These are phyloP conservation scores for Pseudoscleropodium purum DNA, from an alignment of 225 moss, liverwort and hornwort genomes.

Conservation along the genomic window DNA sequence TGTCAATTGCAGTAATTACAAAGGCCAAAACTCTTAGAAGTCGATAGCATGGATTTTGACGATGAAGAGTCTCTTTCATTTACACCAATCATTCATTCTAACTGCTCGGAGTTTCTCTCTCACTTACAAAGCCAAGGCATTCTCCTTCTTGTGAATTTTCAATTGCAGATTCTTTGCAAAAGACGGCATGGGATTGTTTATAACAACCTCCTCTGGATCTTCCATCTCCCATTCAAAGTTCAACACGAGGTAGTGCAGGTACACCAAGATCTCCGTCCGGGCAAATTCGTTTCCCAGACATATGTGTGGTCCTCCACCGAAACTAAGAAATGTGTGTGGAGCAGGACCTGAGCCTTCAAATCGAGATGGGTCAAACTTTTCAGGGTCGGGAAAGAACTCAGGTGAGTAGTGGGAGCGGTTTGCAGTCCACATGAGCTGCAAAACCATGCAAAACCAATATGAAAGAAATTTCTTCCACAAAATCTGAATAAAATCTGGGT, in stretches of 20 bases:
- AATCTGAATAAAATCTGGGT: not conserved
- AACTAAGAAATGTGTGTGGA: not conserved
- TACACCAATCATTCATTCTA: not conserved
- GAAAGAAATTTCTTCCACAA: too few relatives aligned
- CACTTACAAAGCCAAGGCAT: not conserved
- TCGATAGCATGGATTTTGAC: not conserved
- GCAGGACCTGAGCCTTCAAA: not conserved
- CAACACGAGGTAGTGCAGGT: not conserved
- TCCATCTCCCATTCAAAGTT: not conserved
- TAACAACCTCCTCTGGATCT: not conserved
- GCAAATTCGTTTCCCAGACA: not conserved
- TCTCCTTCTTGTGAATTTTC: not conserved
- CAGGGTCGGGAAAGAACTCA: not conserved
- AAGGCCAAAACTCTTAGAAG: not conserved
- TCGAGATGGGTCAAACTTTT: not conserved
- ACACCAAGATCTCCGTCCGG: not conserved
- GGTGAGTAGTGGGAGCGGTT: not conserved
- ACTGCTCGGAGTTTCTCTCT: not conserved
- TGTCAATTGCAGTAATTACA: not conserved
- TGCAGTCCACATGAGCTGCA: not conserved
- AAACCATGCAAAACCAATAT: not conserved
- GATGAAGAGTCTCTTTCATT: not conserved
- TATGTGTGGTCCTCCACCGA: not conserved
- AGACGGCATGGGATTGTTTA: not conserved
- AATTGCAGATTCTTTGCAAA: not conserved